phyloP scores from a whole-genome alignment of 73 alveolate genomes.

The Paraurostyla sp. region DNA sequence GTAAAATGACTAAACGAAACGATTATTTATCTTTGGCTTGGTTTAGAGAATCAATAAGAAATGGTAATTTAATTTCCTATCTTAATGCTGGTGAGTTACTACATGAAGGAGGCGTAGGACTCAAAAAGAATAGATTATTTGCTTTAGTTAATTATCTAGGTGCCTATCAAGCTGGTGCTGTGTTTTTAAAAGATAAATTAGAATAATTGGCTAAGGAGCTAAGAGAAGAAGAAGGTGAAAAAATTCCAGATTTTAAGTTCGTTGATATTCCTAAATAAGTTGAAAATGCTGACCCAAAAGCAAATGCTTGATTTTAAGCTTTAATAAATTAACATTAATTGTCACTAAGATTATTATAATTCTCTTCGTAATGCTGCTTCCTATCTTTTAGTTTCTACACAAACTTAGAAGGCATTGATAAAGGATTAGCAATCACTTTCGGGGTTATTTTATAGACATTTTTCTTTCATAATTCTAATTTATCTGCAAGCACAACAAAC shows the following conservation, averaged over 20 bases:
- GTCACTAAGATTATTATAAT: not conserved
- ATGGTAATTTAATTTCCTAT: conserved; percentile 61
- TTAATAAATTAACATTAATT: not conserved
- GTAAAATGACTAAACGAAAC: conserved; percentile 16
- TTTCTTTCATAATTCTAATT: conserved; percentile 20
- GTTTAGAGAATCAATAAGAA: conserved; percentile 70
- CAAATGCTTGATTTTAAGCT: not conserved
- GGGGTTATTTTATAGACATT: conserved; percentile 27
- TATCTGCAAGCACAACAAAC: conserved; percentile 60
- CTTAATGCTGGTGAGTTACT: conserved; percentile 67
- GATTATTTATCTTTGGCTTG: conserved; percentile 71
- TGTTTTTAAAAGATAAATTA: conserved; percentile 16
- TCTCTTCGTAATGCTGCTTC: conserved; percentile 41
- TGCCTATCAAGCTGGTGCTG: conserved; percentile 50
- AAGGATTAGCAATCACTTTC: conserved; percentile 40
- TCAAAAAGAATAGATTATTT: conserved; percentile 35
- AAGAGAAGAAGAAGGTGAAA: conserved; percentile 21
- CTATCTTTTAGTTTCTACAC: conserved; percentile 20
- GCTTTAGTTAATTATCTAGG: conserved; percentile 42
- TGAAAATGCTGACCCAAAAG: not conserved
- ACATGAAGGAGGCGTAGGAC: conserved; percentile 17
- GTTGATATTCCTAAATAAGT: conserved; percentile 12
- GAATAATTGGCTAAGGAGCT: conserved; percentile 31
- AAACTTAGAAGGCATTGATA: conserved; percentile 14
- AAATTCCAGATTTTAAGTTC: conserved; percentile 26